Base-by-base conservation (phyloP, 129 eudicot genomes). In the Flaveria sonorensis region DNA sequence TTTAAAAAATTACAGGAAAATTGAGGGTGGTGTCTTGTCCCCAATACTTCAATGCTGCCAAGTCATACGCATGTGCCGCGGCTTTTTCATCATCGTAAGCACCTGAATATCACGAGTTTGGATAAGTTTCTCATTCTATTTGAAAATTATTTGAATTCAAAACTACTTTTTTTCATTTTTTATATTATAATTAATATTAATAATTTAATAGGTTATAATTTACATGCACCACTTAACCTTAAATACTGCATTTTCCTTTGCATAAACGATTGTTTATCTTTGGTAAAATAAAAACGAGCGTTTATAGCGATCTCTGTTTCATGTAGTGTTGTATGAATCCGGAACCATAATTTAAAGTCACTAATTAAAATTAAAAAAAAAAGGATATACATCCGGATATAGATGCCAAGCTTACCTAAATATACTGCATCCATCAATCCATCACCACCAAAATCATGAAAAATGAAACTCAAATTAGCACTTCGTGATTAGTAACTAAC, bases 1-100 rank as follows among this genome's bases (percentile, higher is more conserved):
- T 5, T 5, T 36, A 51, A 12, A 18, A 53, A 24, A 57, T 72
- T 88, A 92, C 97, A 9, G 93, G 93, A 70, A 92, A 92, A 74
- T 92, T 92, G 48, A 89, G 90, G 21, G 82, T 71, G 69, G 96
- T 89, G 6, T 89, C 93, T 50, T 85, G 88, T 77, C 97, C 97
- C 97, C 97, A 89, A 32, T 92, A 92, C 84, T 92, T 92, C 85
- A 92, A 76, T 78, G 98, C 98, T 51, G 96, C 98, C 85, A 92
- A 83, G 84, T 92, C 97, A 82, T 92, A 92, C 7, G 97, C 96
- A 84, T 82, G 96, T 81, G 97, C 97, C 9, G 97, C 96, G 81
- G 97, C 93, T 66, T 55, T 88, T 82, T 92, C 97, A 74, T 88
- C 93, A 30, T 92, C 96, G 59, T 92, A 92, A 81, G 97, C 97